phyloP scores from a whole-genome alignment of 148 eudicot species.

The Rhododendron kiyosumense region DNA sequence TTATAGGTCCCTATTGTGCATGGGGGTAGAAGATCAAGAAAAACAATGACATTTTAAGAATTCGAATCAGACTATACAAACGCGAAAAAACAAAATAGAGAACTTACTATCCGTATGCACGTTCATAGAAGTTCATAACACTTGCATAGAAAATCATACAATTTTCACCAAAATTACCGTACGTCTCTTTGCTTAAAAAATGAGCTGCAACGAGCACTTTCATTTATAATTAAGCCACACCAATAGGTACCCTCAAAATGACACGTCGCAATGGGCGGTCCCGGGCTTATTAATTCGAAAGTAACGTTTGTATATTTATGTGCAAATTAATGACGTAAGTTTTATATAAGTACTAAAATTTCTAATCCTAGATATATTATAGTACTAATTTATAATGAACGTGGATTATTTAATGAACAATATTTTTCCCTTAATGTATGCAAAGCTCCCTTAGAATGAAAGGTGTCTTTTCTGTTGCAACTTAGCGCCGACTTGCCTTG shows the following conservation, averaged over 20 bases:
- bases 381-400: no score
- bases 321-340: neutral
- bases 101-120: neutral
- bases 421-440: no score
- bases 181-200: no score
- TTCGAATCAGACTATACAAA: neutral
- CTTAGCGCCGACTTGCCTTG: neutral
- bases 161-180: no score
- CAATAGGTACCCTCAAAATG: no score
- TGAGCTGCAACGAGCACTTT: no score
- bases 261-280: no score
- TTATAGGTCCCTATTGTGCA: neutral
- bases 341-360: neutral
- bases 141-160: no score
- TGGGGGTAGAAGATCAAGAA: neutral
- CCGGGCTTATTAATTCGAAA: no score
- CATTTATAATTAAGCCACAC: no score
- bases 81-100: neutral
- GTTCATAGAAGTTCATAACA: no score
- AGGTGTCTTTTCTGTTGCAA: neutral
- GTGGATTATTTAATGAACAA: neutral
- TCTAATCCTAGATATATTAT: no score
- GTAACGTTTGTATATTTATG: neutral
- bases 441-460: neutral
- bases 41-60: neutral